Conservation (phyloP, 257 asterid genomes). For the Lycium barbarum region DNA sequence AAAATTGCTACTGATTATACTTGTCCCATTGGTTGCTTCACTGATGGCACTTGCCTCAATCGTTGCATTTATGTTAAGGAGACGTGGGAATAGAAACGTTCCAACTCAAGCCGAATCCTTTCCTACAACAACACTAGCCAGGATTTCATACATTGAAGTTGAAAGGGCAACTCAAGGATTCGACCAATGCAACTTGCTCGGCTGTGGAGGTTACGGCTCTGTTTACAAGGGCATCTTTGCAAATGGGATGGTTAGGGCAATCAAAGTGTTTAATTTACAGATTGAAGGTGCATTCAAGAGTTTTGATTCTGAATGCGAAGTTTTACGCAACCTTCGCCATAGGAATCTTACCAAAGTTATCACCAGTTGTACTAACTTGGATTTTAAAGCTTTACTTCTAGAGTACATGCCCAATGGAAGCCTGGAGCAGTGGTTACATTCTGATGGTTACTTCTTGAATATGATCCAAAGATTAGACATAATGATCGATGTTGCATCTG, state of each 20-base stretch:
- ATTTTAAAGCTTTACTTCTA: background rate
- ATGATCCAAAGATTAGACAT: conserved; percentile 16
- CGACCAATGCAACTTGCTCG: background rate
- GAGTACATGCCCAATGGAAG: conserved; percentile 3
- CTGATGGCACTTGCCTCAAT: background rate
- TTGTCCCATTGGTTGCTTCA: background rate
- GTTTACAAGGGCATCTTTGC: background rate
- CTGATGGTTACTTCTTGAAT: background rate
- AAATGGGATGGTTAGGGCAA: background rate
- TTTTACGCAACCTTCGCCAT: background rate
- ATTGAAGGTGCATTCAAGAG: background rate
- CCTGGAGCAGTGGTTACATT: conserved; percentile 3
- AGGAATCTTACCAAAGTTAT: conserved; percentile 26
- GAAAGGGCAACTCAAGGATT: conserved; percentile 26
- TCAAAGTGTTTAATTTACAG: background rate
- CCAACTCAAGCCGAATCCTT: background rate
- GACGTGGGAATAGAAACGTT: background rate
- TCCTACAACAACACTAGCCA: background rate
- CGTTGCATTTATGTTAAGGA: background rate
- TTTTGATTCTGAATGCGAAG: conserved; percentile 14
- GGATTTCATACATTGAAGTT: conserved; percentile 18
- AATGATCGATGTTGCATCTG: conserved; percentile 14
- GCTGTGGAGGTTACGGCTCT: conserved; percentile 21
- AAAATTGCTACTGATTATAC: background rate
- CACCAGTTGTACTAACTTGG: background rate